A percentile compares a stretch with the other conserved stretches of the same genome.
Evolutionary conservation across 2,329 filamentous ascomycete species (phyloP).

Genomic region (Aspergillus sp.): DNA sequence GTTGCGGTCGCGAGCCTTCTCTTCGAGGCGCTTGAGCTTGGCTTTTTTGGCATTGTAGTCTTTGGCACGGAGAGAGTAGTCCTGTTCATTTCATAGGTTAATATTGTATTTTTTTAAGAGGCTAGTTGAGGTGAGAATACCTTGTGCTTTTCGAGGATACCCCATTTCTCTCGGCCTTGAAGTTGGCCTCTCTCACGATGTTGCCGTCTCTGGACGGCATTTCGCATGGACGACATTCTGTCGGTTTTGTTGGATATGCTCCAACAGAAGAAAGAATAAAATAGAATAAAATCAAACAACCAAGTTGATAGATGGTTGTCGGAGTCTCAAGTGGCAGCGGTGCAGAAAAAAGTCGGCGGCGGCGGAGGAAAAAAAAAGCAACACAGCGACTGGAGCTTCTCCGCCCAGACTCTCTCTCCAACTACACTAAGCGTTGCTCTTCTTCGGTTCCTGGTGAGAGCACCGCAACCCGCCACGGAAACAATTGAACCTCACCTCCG

Average conservation of each 20-base stretch:
- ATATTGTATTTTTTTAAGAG: constrained; percentile 2
- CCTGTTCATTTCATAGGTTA: constrained; percentile 30
- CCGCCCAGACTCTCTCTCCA: no score
- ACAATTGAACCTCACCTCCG: no score
- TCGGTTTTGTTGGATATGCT: not conserved
- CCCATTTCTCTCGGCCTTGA: constrained; percentile 75
- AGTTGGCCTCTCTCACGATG: constrained; percentile 90
- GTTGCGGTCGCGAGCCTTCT: constrained; percentile 58
- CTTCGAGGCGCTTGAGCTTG: constrained; percentile 54
- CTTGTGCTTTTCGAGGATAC: constrained; percentile 94
- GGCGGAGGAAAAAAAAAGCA: no score
- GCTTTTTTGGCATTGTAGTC: constrained; percentile 61
- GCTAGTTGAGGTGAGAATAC: constrained; percentile 33
- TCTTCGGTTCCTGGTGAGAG: no score
- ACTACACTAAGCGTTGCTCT: no score
- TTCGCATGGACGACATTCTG: constrained; percentile 55
- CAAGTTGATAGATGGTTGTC: no score
- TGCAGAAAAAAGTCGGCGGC: no score
- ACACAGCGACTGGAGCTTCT: no score
- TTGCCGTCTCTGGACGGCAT: constrained; percentile 70
- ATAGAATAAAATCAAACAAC: no score
- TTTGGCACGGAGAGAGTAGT: constrained; percentile 61
- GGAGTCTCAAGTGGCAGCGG: no score
- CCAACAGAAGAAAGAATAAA: no score
- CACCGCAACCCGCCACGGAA: no score